phyloP scores from a whole-genome alignment of 768 basidiomycete species.

The Amanita pseudoporphyria region DNA sequence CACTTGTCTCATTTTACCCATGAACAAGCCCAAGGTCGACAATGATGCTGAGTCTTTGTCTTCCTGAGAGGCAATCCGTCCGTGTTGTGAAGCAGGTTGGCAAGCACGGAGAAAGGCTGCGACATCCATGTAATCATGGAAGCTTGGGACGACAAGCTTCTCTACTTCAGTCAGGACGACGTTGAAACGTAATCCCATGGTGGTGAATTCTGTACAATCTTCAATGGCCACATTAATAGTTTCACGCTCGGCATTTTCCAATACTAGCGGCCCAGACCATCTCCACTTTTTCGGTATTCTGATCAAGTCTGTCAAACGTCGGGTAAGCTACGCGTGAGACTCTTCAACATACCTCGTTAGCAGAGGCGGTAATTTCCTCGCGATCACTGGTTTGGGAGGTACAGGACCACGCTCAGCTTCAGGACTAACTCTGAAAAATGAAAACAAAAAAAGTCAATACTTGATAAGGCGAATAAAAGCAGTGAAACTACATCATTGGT shows the following conservation, averaged over 20 bases:
- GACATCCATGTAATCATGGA: constrained; percentile 42
- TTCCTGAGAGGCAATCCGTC: constrained; percentile 32
- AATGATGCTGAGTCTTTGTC: constrained; percentile 31
- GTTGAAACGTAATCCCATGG: constrained; percentile 38
- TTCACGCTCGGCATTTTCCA: constrained; percentile 28
- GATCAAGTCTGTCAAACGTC: constrained; percentile 6
- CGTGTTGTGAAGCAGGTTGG: constrained; percentile 41
- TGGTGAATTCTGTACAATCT: constrained; percentile 31
- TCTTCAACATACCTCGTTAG: constrained; percentile 13
- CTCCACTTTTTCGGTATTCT: constrained; percentile 56
- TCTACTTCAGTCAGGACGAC: constrained; percentile 23
- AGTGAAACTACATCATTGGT: constrained; percentile 22
- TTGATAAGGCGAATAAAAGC: background rate
- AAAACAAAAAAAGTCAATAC: background rate
- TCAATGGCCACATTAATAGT: constrained; percentile 39
- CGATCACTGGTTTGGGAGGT: constrained; percentile 15
- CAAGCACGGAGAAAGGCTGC: constrained; percentile 38
- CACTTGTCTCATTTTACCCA: constrained; percentile 41
- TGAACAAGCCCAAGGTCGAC: constrained; percentile 30
- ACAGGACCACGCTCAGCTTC: constrained; percentile 16
- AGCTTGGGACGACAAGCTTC: constrained; percentile 32
- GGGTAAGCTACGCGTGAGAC: background rate
- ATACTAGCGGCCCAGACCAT: constrained; percentile 51
- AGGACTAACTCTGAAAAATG: constrained; percentile 13
- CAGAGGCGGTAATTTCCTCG: constrained; percentile 9